Base-by-base conservation (phyloP, 441 rosid genomes). In the Eruca vesicaria region DNA sequence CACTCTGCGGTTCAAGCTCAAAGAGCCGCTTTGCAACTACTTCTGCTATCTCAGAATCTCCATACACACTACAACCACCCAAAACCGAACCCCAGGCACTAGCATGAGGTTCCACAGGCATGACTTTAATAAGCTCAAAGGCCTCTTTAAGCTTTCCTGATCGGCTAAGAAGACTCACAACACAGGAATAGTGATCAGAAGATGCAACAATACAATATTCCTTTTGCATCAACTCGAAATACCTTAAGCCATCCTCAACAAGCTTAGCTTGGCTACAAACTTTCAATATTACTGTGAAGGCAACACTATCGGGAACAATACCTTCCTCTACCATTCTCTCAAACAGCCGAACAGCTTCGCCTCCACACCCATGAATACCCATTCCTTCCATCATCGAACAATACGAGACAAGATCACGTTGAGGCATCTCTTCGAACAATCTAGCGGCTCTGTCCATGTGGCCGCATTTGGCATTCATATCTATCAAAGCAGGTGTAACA, bases 71-170 rank as follows among this genome's bases (percentile, higher is more conserved):
- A 75, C 98, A 90, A 36, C 88, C 95, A 62, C 90, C 91, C 43
- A 92, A 89, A 72, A 92, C 84, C 16, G 98, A 91, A 66, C 93
- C 95, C 97, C 97, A 92, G 6, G 89, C 91, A 80, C 95, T 76
- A n/a, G 88, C 86, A 74, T 84, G 69, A 71, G 92, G 85, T 66
- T 88, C 87, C 78, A 86, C 79, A 18, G 97, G 90, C 86, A 86
- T 84, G 7, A 83, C 75, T 65, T 79, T 83, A 18, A 92, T 65
- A 71, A 92, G 81, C 57, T 89, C 86, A 18, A 84, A 88, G 9
- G 97, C 98, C 53, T 62, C 83, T 74, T 66, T 74, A 56, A 94
- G 79, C 61, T 71, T 78, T 36, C 97, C 98, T 15, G 89, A 72
- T 62, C 87, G 82, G 67, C 97, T 82, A 65, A 94, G 87, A 71